Conservation (phyloP, 345 rosid species). For the Eucalyptus marginata region DNA sequence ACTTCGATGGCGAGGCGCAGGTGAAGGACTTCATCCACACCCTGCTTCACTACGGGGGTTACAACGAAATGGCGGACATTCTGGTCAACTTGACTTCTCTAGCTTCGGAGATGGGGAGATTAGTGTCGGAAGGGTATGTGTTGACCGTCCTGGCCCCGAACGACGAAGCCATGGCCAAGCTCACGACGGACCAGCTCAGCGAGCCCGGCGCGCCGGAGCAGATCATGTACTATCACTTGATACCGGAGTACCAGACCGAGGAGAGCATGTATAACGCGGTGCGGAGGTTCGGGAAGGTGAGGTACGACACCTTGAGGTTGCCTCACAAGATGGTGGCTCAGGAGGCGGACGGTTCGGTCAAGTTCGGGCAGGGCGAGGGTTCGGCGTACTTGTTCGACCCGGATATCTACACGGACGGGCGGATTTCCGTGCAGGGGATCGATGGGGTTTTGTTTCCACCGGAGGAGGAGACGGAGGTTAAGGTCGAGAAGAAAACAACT, state of each 20-base stretch:
- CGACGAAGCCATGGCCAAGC: slow-evolving; percentile 52
- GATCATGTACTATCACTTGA: slow-evolving; percentile 35
- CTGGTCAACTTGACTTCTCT: slow-evolving; percentile 40
- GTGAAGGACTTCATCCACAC: slow-evolving; percentile 48
- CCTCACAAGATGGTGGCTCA: slow-evolving; percentile 37
- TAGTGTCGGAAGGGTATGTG: slow-evolving; percentile 48
- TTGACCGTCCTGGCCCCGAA: slow-evolving; percentile 45
- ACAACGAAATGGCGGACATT: slow-evolving; percentile 50
- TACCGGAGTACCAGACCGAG: slow-evolving; percentile 54
- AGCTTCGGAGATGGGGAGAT: slow-evolving; percentile 37
- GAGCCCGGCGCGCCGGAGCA: slow-evolving; percentile 53
- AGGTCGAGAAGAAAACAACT: not conserved
- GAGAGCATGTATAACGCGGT: slow-evolving; percentile 54
- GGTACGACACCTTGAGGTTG: slow-evolving; percentile 30
- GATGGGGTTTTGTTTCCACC: slow-evolving; percentile 35
- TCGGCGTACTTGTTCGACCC: slow-evolving; percentile 40
- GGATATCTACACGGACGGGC: slow-evolving; percentile 42
- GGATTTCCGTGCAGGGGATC: slow-evolving; percentile 40
- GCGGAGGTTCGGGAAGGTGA: slow-evolving; percentile 34
- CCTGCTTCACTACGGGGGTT: slow-evolving; percentile 35
- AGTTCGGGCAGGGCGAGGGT: slow-evolving; percentile 28
- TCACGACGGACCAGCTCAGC: slow-evolving; percentile 35
- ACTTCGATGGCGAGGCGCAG: slow-evolving; percentile 40
- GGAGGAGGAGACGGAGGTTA: not conserved
- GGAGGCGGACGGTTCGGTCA: slow-evolving; percentile 51